These are phyloP conservation scores for Lentinula novae-zelandiae DNA, from an alignment of 1,284 basidiomycete species.

Conservation along the genomic window DNA sequence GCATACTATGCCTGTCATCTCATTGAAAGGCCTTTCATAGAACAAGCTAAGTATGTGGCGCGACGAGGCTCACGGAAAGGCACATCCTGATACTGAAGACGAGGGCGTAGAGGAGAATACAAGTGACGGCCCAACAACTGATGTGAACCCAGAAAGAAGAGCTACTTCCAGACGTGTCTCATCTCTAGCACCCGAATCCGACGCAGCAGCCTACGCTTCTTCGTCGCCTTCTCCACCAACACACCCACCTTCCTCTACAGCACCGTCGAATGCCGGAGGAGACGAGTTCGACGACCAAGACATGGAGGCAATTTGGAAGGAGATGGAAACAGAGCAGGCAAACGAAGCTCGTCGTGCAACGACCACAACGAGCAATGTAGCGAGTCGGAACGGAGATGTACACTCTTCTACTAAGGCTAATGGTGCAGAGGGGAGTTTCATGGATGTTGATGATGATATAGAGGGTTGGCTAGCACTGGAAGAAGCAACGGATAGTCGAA, in stretches of 20 bases:
- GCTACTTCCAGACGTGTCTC: background rate
- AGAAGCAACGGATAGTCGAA: conserved; percentile 18
- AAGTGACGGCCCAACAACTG: conserved; percentile 21
- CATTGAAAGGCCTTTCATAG: conserved; percentile 30
- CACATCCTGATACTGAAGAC: conserved; percentile 29
- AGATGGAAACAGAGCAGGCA: conserved; percentile 11
- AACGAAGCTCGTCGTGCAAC: conserved; percentile 12
- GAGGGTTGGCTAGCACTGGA: conserved; percentile 53
- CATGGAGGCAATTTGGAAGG: conserved; percentile 7
- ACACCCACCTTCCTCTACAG: conserved; percentile 45
- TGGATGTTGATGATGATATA: conserved; percentile 42
- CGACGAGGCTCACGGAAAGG: conserved; percentile 62
- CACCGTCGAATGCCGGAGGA: conserved; percentile 9
- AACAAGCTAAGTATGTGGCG: conserved; percentile 70
- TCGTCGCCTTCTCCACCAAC: conserved; percentile 42
- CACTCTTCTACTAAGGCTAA: background rate
- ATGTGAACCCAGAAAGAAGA: conserved; percentile 10
- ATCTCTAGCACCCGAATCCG: conserved; percentile 18
- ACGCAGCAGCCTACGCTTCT: conserved; percentile 27
- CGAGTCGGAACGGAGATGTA: background rate
- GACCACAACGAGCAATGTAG: conserved; percentile 8
- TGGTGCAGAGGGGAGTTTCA: conserved; percentile 12
- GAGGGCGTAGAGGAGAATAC: conserved; percentile 28
- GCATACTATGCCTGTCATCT: background rate
- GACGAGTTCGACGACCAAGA: conserved; percentile 10